Percentiles rank a stretch among this genome's conserved stretches.
These are phyloP conservation scores for Climacium dendroides DNA, from an alignment of 225 moss, liverwort and hornwort genomes.

Conservation along the genomic window DNA sequence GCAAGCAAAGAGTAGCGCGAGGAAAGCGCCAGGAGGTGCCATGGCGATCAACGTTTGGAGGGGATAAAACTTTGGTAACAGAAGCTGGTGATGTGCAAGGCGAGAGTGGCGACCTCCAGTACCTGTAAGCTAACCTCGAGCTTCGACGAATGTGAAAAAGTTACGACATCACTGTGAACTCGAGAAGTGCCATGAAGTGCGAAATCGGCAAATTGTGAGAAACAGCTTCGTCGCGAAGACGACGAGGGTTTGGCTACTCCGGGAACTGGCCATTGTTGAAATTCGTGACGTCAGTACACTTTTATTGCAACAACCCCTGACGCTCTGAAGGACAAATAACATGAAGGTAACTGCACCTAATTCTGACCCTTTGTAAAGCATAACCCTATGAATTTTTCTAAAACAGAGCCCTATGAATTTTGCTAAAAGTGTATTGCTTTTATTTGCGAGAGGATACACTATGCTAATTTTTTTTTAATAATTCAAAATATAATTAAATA, in stretches of 20 bases:
- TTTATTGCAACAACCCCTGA: not conserved
- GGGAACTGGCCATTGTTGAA: not conserved
- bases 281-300: not conserved
- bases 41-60: not conserved
- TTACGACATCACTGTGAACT: not conserved
- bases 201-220: not conserved
- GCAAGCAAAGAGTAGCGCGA: not conserved
- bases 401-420: not conserved
- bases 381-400: no score
- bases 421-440: rapidly evolving
- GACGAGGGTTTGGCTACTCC: not conserved
- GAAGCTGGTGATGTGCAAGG: not conserved
- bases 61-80: not conserved
- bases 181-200: not conserved
- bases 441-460: not conserved
- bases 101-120: not conserved
- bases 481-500: no score
- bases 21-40: not conserved
- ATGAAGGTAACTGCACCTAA: not conserved
- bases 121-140: not conserved
- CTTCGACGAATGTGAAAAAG: not conserved
- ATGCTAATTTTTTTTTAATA: no score
- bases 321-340: not conserved
- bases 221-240: not conserved
- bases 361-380: not conserved